phyloP scores from a whole-genome alignment of 257 asterid genomes.

The Solanum sejunctum region DNA sequence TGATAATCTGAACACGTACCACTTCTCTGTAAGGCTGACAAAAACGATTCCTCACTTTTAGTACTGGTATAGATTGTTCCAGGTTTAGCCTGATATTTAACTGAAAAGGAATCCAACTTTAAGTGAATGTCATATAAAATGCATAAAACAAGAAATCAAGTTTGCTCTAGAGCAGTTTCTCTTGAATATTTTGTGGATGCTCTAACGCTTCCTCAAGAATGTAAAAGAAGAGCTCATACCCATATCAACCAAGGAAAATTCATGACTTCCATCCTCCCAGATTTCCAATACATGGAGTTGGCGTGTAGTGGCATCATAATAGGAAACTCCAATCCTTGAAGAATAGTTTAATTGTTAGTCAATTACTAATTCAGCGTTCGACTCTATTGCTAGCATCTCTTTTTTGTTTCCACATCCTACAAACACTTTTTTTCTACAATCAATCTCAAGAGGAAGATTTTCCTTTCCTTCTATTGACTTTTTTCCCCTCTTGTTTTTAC shows the following conservation, averaged over 20 bases:
- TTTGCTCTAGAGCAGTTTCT: background rate
- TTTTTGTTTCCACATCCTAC: background rate
- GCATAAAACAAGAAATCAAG: constrained; percentile 1
- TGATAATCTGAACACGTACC: constrained; percentile 35
- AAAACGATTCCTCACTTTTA: constrained; percentile 72
- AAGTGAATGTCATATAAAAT: background rate
- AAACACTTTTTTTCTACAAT: background rate
- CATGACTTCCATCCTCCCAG: constrained; percentile 73
- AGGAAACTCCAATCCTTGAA: constrained; percentile 85
- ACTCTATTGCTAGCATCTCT: background rate
- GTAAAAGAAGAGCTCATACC: constrained; percentile 29
- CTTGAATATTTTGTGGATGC: background rate
- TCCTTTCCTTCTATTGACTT: background rate
- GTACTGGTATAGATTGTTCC: constrained; percentile 81
- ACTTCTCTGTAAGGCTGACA: constrained; percentile 66
- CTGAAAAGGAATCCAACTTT: constrained; percentile 24
- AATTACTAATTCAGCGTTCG: background rate
- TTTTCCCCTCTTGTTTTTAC: background rate
- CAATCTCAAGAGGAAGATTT: background rate
- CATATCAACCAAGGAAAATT: constrained; percentile 74
- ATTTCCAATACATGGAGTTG: constrained; percentile 81
- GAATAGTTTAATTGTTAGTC: background rate
- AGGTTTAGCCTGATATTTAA: constrained; percentile 88
- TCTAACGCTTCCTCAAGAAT: background rate
- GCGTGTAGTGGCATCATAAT: constrained; percentile 60